A percentile compares a stretch with the other conserved stretches of the same genome.
Evolutionary conservation across 2,329 filamentous ascomycete genomes (phyloP).

Genomic region (Colletotrichum simmondsii): DNA sequence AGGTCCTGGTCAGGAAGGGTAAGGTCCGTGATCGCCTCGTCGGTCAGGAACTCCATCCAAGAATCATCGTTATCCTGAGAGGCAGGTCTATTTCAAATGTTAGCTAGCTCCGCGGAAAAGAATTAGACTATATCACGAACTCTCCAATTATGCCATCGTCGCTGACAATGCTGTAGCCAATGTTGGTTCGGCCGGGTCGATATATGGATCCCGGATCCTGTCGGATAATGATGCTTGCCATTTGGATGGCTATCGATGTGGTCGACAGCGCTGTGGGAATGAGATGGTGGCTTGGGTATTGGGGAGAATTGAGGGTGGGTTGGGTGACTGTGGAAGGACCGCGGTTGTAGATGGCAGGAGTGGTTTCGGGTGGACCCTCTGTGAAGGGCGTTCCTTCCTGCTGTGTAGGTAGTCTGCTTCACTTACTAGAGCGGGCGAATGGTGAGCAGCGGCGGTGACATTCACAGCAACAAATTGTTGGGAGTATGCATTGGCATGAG

Average conservation of each 20-base stretch:
- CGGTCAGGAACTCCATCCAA: not conserved
- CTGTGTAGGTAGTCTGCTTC: not conserved
- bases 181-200: not conserved
- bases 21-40: not conserved
- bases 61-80: not conserved
- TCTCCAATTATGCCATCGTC: not conserved
- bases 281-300: not conserved
- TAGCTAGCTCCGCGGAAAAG: not conserved
- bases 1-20: not conserved
- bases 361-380: not conserved
- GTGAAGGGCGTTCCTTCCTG: not conserved
- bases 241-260: not conserved
- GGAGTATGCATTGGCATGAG: too few relatives aligned
- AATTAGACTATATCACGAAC: not conserved
- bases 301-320: not conserved
- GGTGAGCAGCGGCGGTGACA: too few relatives aligned
- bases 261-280: not conserved
- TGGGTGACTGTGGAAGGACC: not conserved
- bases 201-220: constrained; percentile 3
- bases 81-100: not conserved
- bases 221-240: not conserved
- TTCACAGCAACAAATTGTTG: too few relatives aligned
- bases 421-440: too few relatives aligned
- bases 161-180: not conserved
- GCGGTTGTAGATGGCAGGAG: not conserved